Conservation (phyloP, 805 yeast species). For the Wickerhamomyces hampshirensis region DNA sequence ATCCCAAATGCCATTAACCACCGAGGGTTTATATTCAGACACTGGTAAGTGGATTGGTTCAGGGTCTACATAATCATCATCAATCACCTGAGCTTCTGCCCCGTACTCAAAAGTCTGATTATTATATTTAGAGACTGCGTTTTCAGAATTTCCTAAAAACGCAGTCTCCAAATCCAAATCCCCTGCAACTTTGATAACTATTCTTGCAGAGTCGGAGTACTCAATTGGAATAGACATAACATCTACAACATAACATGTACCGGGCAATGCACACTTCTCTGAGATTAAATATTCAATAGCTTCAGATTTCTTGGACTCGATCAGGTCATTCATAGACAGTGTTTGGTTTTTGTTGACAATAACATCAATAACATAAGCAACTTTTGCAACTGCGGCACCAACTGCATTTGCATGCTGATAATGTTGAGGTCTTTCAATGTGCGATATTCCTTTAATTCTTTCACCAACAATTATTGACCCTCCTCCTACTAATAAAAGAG, state of each 20-base stretch:
- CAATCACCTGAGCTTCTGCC: conserved; percentile 6
- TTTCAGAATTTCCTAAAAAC: too few species aligned
- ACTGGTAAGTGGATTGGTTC: conserved; percentile 13
- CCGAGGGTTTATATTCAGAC: conserved; percentile 24
- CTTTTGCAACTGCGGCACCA: conserved; percentile 45
- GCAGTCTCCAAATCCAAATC: too few species aligned
- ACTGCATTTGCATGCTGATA: conserved; percentile 45
- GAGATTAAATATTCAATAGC: too few species aligned
- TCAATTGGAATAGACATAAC: conserved; percentile 25
- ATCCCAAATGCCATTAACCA: too few species aligned
- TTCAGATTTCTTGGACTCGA: too few species aligned
- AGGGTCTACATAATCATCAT: conserved; percentile 21
- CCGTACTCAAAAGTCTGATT: conserved; percentile 25
- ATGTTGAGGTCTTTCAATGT: conserved; percentile 37
- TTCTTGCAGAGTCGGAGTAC: too few species aligned
- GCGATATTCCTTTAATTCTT: conserved; percentile 35
- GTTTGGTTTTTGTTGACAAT: conserved; percentile 18
- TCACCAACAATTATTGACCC: conserved; percentile 43
- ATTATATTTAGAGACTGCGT: too few species aligned
- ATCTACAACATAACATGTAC: conserved; percentile 22
- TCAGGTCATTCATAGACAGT: too few species aligned
- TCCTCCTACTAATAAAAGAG: conserved; percentile 44
- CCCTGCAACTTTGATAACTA: too few species aligned
- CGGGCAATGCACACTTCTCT: conserved; percentile 23
- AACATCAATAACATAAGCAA: conserved; percentile 24